Evolutionary conservation across 805 yeast species (phyloP), one percentile per base, ranked within the genome.

Genomic region (Yarrowia sp.): DNA sequence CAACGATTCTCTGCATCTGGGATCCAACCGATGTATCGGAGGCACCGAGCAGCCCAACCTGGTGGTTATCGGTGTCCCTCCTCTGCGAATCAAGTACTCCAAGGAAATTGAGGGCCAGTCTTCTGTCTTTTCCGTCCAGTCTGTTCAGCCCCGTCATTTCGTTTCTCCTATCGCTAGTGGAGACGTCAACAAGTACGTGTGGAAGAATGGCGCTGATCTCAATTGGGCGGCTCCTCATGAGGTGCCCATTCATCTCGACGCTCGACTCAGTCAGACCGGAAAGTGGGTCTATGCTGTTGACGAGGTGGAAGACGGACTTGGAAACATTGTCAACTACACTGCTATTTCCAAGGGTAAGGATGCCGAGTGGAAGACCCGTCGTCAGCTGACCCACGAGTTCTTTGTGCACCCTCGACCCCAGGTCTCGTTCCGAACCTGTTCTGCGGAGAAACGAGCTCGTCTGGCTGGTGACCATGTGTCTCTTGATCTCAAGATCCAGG

Each of bases 51-150:
- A 82, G 24, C 77, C 87, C 0, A 77, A 78, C 14, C 81, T 94
- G 39, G 79, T 83, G 1, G 84, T 88, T 0, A 77, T 80, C 19
- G 98, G 98, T 66, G 90, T 92, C 1, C 88, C 94, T 0, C 98
- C 99, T 0, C 76, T 90, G 68, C 84, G 83, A 24, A 77, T 90
- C 42, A 79, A 81, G 49, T 88, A 88, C 73, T 78, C 78, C 43
- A 70, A 74, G 10, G 67, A 74, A 12, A 70, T 75, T 19, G 69
- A 68, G 20, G 76, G 73, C 2, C 83, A 82, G 53, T 86, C 85
- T 69, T 76, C 77, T 14, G 73, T 72, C 40, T 74, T 78, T 53
- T 75, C 77, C 39, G 84, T 83, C 66, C 82, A 82, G 53, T 78
- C 81, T 50, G 72, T 83, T 30, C 84, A 82, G 67, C 89, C 90